Evolutionary conservation across 2,329 filamentous ascomycete species (phyloP).

Genomic region (Elsinoe fawcettii): DNA sequence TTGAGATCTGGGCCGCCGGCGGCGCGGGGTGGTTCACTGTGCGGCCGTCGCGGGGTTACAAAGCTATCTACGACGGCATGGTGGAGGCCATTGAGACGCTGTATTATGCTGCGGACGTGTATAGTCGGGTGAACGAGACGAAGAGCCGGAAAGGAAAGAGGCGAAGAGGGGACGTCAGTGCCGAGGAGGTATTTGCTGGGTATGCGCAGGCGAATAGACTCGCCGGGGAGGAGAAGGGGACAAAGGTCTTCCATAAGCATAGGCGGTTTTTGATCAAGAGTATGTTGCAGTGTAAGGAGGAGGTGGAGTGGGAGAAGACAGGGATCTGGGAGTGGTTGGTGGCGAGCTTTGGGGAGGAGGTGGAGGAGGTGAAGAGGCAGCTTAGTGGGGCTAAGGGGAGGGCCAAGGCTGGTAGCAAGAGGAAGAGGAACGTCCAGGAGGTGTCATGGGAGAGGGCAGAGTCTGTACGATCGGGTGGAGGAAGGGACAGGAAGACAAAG

Average conservation of each 20-base stretch:
- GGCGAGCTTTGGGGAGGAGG: constrained; percentile 24
- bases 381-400: background rate
- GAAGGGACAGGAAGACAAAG: background rate
- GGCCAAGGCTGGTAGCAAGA: constrained; percentile 5
- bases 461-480: background rate
- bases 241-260: constrained; percentile 34
- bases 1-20: constrained; percentile 59
- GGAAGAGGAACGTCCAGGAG: background rate
- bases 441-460: background rate
- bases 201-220: constrained; percentile 1
- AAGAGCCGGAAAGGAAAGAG: constrained; percentile 13
- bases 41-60: constrained; percentile 51
- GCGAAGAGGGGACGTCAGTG: constrained; percentile 2
- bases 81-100: constrained; percentile 56
- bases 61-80: constrained; percentile 51
- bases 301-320: constrained; percentile 37
- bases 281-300: constrained; percentile 39
- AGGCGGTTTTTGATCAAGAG: constrained; percentile 38
- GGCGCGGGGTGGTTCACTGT: constrained; percentile 63
- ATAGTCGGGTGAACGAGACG: constrained; percentile 34
- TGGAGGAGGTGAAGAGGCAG: background rate
- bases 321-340: constrained; percentile 37
- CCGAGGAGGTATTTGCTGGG: constrained; percentile 11
- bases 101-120: constrained; percentile 54
- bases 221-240: background rate